Percentiles rank a stretch among this genome's conserved stretches.
phyloP scores from a whole-genome alignment of 257 asterid genomes.

The Sherardia arvensis region DNA sequence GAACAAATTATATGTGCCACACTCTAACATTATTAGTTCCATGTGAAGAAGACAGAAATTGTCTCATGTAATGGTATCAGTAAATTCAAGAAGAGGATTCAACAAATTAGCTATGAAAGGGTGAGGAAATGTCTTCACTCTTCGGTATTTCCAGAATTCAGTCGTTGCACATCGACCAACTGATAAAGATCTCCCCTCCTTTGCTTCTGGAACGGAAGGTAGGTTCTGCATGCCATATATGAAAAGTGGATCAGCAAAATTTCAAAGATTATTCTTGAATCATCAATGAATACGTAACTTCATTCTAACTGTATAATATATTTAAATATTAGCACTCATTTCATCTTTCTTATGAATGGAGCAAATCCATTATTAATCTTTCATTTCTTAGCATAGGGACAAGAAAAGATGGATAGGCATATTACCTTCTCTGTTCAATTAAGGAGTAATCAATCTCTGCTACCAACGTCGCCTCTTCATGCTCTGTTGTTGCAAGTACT shows the following conservation, averaged over 20 bases:
- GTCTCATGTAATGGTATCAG: background rate
- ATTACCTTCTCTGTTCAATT: constrained; percentile 72
- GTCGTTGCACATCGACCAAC: constrained; percentile 68
- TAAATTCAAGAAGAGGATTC: background rate
- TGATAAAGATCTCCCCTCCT: constrained; percentile 82
- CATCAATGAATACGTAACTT: no score
- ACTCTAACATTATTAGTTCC: no score
- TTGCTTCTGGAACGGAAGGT: constrained; percentile 73
- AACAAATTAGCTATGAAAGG: background rate
- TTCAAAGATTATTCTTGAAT: no score
- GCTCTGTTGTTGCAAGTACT: constrained; percentile 87
- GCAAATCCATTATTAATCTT: background rate
- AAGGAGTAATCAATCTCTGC: constrained; percentile 79
- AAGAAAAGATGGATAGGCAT: constrained; percentile 1
- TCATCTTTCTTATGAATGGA: background rate
- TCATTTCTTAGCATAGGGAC: no score
- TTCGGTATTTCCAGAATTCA: constrained; percentile 18
- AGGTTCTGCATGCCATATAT: constrained; percentile 34
- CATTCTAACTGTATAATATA: background rate
- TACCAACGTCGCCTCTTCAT: constrained; percentile 57
- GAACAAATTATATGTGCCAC: background rate
- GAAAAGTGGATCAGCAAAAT: background rate
- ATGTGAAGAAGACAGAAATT: background rate
- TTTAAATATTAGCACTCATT: background rate
- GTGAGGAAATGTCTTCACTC: constrained; percentile 16